Evolutionary conservation across 2,329 filamentous ascomycete species (phyloP).

Genomic region (Paraphoma sp.): DNA sequence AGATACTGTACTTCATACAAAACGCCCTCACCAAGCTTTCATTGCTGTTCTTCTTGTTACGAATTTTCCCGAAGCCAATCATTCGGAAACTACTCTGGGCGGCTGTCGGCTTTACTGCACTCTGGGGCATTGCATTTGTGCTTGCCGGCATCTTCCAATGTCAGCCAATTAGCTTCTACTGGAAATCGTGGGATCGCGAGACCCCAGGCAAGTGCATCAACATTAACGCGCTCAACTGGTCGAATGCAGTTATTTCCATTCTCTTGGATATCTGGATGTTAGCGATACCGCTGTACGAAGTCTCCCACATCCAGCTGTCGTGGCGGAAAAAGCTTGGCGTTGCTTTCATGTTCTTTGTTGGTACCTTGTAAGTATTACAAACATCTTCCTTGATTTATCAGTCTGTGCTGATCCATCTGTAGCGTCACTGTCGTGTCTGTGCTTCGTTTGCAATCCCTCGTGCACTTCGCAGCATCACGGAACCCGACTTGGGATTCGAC

Average conservation of each 20-base stretch:
- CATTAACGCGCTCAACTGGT: slow-evolving; percentile 40
- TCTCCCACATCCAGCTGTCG: slow-evolving; percentile 33
- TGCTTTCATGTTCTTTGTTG: slow-evolving; percentile 42
- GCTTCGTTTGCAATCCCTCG: slow-evolving; percentile 49
- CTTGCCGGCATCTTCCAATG: slow-evolving; percentile 36
- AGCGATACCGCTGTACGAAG: slow-evolving; percentile 37
- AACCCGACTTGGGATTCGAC: slow-evolving; percentile 47
- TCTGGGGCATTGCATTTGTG: slow-evolving; percentile 24
- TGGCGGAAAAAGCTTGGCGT: slow-evolving; percentile 42
- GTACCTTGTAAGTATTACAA: slow-evolving; percentile 31
- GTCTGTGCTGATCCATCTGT: slow-evolving; percentile 7
- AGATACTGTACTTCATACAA: slow-evolving; percentile 37
- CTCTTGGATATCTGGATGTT: slow-evolving; percentile 29
- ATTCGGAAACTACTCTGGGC: slow-evolving; percentile 12
- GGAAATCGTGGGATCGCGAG: slow-evolving; percentile 33
- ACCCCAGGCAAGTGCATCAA: slow-evolving; percentile 31
- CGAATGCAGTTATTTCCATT: slow-evolving; percentile 37
- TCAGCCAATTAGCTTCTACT: slow-evolving; percentile 35
- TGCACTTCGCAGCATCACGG: slow-evolving; percentile 47
- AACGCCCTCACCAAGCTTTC: slow-evolving; percentile 29
- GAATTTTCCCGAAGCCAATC: slow-evolving; percentile 31
- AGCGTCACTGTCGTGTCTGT: slow-evolving; percentile 45
- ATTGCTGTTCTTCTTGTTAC: slow-evolving; percentile 32
- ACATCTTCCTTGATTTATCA: background rate
- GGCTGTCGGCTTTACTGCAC: slow-evolving; percentile 21